Conservation (phyloP, 768 basidiomycete genomes). For the Kwoniella heveanensis region DNA sequence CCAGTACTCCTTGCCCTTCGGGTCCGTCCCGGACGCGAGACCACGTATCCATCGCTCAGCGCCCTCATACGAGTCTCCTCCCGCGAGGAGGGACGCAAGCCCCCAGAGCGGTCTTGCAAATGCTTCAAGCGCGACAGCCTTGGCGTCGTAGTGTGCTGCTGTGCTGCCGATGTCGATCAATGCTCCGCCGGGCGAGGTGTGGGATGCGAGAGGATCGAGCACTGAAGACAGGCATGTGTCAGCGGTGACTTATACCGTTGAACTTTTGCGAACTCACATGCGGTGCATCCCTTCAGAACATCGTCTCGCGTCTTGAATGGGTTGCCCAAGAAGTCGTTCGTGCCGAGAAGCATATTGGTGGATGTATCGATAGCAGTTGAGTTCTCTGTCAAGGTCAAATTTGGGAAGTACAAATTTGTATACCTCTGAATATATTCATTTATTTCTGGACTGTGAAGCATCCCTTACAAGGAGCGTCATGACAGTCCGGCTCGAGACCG, state of each 20-base stretch:
- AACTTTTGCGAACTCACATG: conserved; percentile 31
- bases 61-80: conserved; percentile 66
- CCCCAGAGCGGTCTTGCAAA: conserved; percentile 79
- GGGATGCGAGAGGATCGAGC: conserved; percentile 68
- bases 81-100: conserved; percentile 67
- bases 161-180: conserved; percentile 68
- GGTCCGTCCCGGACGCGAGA: conserved; percentile 70
- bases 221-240: too few relatives aligned
- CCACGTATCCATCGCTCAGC: conserved; percentile 68
- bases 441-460: neutral
- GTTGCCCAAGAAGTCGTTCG: conserved; percentile 58
- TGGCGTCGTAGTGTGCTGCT: conserved; percentile 73
- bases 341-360: conserved; percentile 37
- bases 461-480: too few relatives aligned
- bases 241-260: too few relatives aligned
- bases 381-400: too few relatives aligned
- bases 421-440: neutral
- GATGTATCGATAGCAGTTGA: too few relatives aligned
- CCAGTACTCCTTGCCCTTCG: conserved; percentile 71
- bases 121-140: conserved; percentile 69
- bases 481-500: neutral
- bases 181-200: conserved; percentile 74
- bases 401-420: neutral
- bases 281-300: conserved; percentile 62
- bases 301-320: conserved; percentile 67